Evolutionary conservation across 2,329 filamentous ascomycete genomes (phyloP).

Genomic region (Sphaceloma murrayae): DNA sequence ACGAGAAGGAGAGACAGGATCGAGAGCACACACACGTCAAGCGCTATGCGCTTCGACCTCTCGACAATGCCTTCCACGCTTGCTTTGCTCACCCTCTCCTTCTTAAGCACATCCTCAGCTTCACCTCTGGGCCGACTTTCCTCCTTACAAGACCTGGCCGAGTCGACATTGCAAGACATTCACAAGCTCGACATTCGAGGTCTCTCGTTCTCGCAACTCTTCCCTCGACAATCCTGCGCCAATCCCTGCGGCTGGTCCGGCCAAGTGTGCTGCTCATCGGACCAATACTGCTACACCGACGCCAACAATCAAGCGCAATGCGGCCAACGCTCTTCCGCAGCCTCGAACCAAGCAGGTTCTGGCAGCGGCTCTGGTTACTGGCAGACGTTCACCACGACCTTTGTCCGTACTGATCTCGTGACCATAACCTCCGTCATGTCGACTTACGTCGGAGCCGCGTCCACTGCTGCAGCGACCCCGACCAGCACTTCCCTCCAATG

Average conservation of each 20-base stretch:
- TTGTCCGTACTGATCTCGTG: conserved; percentile 40
- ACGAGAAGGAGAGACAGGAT: no score
- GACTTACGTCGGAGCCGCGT: conserved; percentile 30
- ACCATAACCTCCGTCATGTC: conserved; percentile 49
- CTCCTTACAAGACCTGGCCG: neutral
- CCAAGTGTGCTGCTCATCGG: conserved; percentile 42
- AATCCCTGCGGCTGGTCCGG: conserved; percentile 45
- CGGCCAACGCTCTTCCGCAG: conserved; percentile 22
- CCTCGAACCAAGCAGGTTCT: neutral
- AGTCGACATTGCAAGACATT: neutral
- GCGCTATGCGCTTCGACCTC: conserved; percentile 12
- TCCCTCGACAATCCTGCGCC: conserved; percentile 32
- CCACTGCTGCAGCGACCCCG: conserved; percentile 20
- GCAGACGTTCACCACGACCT: conserved; percentile 50
- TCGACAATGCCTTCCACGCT: conserved; percentile 4
- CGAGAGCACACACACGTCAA: conserved; percentile 2
- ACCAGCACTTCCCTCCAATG: conserved; percentile 33
- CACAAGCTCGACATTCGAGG: neutral
- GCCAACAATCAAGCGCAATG: conserved; percentile 41
- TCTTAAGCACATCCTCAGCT: conserved; percentile 1
- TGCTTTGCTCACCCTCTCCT: neutral
- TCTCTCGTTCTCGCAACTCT: conserved; percentile 20
- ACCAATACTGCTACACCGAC: conserved; percentile 43
- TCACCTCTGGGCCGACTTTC: conserved; percentile 2
- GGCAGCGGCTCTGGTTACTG: conserved; percentile 36